These are phyloP conservation scores for Forsythia viridissima DNA, from an alignment of 257 asterid species.

Conservation along the genomic window DNA sequence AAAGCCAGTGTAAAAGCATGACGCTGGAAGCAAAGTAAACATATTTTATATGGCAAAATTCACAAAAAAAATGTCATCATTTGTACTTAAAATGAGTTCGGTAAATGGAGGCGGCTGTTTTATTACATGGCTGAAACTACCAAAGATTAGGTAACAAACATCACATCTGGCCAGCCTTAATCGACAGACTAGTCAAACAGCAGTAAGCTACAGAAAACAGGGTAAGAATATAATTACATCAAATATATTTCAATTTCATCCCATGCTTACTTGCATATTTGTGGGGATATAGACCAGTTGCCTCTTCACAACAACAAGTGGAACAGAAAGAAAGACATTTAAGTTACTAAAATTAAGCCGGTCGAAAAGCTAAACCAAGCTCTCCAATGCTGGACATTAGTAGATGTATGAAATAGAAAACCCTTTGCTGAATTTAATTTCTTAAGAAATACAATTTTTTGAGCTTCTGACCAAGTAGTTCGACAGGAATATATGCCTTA, in stretches of 20 bases:
- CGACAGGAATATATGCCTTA: background rate
- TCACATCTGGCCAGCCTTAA: background rate
- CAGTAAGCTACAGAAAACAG: background rate
- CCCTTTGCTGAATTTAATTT: background rate
- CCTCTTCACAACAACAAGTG: background rate
- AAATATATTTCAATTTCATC: background rate
- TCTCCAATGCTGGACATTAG: background rate
- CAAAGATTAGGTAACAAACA: background rate
- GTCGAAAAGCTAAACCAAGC: background rate
- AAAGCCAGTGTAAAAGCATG: background rate
- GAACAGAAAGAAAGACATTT: background rate
- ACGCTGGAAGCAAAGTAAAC: background rate
- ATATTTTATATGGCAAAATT: background rate
- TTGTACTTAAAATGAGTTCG: background rate
- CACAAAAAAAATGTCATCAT: background rate
- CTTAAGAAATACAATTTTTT: background rate
- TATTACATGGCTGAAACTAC: background rate
- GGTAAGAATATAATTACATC: background rate
- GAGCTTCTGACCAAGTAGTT: constrained; percentile 23
- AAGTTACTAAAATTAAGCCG: constrained; percentile 8
- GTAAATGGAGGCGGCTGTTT: background rate
- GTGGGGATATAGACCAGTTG: background rate
- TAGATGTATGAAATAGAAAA: background rate
- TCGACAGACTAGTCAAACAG: background rate
- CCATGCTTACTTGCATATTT: background rate